Evolutionary conservation across 352 stramenopile genomes (phyloP), one percentile per base, ranked within the genome.

Genomic region (Pythium diclinum): DNA sequence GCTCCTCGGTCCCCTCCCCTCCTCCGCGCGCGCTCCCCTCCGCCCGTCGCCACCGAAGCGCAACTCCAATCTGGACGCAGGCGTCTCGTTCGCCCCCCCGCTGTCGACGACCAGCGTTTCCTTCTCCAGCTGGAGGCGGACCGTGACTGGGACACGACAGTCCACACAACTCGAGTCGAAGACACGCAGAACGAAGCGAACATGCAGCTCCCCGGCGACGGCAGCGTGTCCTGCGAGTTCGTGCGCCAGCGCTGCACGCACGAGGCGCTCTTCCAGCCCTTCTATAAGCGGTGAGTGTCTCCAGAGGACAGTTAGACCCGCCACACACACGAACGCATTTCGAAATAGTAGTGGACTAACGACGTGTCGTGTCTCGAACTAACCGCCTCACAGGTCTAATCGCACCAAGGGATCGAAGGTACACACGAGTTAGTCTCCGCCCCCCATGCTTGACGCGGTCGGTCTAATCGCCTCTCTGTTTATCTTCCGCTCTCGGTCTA

Each of bases 341-440:
- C 46, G 9, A 28, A 30, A 52, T 10, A 4, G n/a, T 16, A 4
- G n/a, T 16, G n/a, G 46, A 23, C n/a, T 52, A 30, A 52, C 46
- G 47, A 25, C 25, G 6, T 10, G 17, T 42, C 11, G 3, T 14
- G 7, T 9, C 33, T 38, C 16, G 36, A 13, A 59, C 36, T 36
- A 59, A 38, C 3, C 19, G 7, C 3, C 25, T 5, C 16, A 21
- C 30, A 65, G 59, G 14, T 53, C 59, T 3, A 65, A 65, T 25
- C 59, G 59, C n/a, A 65, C 59, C 33, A 57, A 59, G 25, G 59
- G 59, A 47, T 65, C 59, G 46, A 65, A 86, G 77, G 84, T 88
- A 49, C 13, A 21, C 6, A 8, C 25, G 25, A 3, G 25, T 28
- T 28, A 28, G 25, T 28, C 25, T 28, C 25, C 25, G 25, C 25